phyloP scores from a whole-genome alignment of 768 basidiomycete species.

The Mycena vulgaris region DNA sequence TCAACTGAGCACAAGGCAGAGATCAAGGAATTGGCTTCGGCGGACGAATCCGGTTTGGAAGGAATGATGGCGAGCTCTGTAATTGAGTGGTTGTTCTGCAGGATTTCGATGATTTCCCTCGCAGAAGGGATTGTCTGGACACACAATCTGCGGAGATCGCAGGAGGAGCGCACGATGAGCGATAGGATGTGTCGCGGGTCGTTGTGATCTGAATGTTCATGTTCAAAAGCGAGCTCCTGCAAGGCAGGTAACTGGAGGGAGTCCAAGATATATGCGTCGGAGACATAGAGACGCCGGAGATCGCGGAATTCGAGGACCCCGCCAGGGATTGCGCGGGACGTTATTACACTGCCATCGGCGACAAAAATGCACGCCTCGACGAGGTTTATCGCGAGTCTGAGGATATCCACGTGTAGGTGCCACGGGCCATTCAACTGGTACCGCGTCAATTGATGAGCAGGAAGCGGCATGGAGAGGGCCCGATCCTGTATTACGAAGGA shows the following conservation, averaged over 20 bases:
- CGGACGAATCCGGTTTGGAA: not conserved
- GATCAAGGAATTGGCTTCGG: too few relatives aligned
- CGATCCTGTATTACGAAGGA: not conserved
- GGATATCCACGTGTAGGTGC: not conserved
- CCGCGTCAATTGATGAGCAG: constrained; percentile 5
- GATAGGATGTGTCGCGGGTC: not conserved
- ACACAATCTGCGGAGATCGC: not conserved
- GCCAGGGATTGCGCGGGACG: not conserved
- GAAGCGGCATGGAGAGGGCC: not conserved
- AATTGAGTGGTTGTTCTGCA: not conserved
- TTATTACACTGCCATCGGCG: not conserved
- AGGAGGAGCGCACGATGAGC: not conserved
- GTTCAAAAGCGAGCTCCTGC: not conserved
- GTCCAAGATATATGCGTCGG: not conserved
- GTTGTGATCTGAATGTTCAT: too few relatives aligned
- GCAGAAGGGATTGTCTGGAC: not conserved
- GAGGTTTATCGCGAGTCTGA: not conserved
- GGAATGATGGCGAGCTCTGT: not conserved
- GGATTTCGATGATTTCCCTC: not conserved
- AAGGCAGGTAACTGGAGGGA: not conserved
- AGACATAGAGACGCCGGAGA: not conserved
- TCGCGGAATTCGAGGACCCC: not conserved
- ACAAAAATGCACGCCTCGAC: not conserved
- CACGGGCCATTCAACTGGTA: not conserved
- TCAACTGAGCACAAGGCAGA: too few relatives aligned